Evolutionary conservation across 371 early-diverging fungal genomes (phyloP), one percentile per base, ranked within the genome.

Genomic region (Rhizopus arrhizus): DNA sequence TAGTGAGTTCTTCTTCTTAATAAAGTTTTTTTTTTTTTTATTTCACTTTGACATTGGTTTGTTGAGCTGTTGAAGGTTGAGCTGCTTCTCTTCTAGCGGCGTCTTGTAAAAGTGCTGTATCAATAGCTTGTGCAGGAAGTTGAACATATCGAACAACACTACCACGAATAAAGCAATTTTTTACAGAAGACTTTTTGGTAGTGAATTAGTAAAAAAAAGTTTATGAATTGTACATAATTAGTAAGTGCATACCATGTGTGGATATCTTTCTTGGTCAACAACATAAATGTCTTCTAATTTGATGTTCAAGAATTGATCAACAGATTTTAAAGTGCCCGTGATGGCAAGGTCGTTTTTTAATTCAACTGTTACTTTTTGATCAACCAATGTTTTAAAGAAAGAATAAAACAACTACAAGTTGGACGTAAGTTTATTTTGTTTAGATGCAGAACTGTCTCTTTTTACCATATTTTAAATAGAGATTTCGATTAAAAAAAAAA

Each of bases 301-400:
- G 67, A 99, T 92, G 78, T 99, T 99, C 60, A 99, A 82, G 74
- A 95, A 99, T 74, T 97, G 98, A 83, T 99, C 99, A 10, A 99
- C 98, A 3, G 96, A 96, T 34, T 91, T 92, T 31, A 99, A 82
- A 13, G 85, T 89, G 13, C 99, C 99, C 28, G 84, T 85, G 59
- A 99, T 93, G 22, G 90, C 86, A 52, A 99, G 70, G 76, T 97
- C 99, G 73, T 99, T 99, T 59, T 99, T 99, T 65, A 99, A 85
- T 79, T 97, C 97, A n/a, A 99, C 92, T 4, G 92, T 93, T 4
- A 99, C 97, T 55, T 87, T 77, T 64, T 95, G 90, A 33, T 97
- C 96, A n/a, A 99, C 92, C 31, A 98, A 85, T 1, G 98, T 98
- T 75, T 98, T 98, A 83, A 99, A 99, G 74, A 98, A 98, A 38